Percentiles rank a stretch among this genome's conserved stretches.
Conservation (phyloP, 768 basidiomycete species). For the Grammothele lineata region DNA sequence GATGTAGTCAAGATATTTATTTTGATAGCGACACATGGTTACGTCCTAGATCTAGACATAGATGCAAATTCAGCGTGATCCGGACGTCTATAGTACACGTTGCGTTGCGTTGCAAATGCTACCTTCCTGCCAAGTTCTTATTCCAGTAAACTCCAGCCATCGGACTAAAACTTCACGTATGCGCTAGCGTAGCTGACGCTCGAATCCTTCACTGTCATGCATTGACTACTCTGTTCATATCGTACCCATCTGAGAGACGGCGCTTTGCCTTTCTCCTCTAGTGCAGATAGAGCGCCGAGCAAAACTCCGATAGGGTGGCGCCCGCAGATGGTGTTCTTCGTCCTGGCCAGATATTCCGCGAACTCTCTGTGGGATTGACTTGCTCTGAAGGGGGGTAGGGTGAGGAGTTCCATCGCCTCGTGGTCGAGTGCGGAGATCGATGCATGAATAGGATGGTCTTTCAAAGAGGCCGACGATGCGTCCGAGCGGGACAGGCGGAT, state of each 20-base stretch:
- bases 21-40: too few relatives aligned
- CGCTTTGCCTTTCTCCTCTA: conserved; percentile 40
- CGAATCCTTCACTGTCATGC: conserved; percentile 62
- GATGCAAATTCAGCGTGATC: too few relatives aligned
- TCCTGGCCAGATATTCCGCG: conserved; percentile 60
- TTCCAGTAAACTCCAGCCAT: too few relatives aligned
- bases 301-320: conserved; percentile 94
- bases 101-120: too few relatives aligned
- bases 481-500: conserved; percentile 46
- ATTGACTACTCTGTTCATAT: conserved; percentile 90
- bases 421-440: conserved; percentile 85
- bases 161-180: conserved; percentile 54
- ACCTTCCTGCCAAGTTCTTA: too few relatives aligned
- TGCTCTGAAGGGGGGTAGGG: conserved; percentile 50
- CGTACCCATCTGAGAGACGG: conserved; percentile 72
- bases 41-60: too few relatives aligned
- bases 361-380: conserved; percentile 57
- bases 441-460: conserved; percentile 65
- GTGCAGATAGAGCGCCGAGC: conserved; percentile 63
- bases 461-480: conserved; percentile 32
- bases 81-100: too few relatives aligned
- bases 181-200: conserved; percentile 98
- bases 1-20: not conserved
- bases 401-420: conserved; percentile 76
- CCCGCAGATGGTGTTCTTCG: conserved; percentile 96